phyloP scores from a whole-genome alignment of 768 basidiomycete species.

The Chalciporus chontae region DNA sequence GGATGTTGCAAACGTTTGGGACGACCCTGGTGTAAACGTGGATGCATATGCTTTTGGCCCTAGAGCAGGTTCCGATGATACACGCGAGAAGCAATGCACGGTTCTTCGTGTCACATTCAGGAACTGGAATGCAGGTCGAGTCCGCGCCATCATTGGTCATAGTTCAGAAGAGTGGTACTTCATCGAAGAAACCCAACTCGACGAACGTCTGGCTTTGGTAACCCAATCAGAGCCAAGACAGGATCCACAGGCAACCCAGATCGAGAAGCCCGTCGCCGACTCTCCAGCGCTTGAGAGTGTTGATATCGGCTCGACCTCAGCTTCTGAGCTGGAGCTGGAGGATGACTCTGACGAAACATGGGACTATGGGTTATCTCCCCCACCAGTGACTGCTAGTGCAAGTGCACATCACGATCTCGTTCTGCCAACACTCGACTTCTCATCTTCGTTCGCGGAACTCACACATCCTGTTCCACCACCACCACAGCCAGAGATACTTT shows the following conservation, averaged over 20 bases:
- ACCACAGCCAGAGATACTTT: constrained; percentile 15
- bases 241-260: constrained; percentile 2
- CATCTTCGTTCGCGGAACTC: constrained; percentile 39
- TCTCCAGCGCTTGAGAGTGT: constrained; percentile 2
- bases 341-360: neutral
- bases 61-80: constrained; percentile 12
- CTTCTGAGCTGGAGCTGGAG: constrained; percentile 8
- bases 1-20: constrained; percentile 68
- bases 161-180: constrained; percentile 73
- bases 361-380: constrained; percentile 7
- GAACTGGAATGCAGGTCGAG: constrained; percentile 68
- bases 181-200: constrained; percentile 50
- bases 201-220: constrained; percentile 6
- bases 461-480: constrained; percentile 1
- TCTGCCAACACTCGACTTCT: constrained; percentile 75
- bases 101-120: constrained; percentile 65
- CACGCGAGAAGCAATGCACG: constrained; percentile 54
- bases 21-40: constrained; percentile 43
- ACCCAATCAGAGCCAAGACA: constrained; percentile 2
- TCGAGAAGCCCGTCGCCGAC: neutral
- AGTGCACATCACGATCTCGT: constrained; percentile 69
- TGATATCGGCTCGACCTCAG: constrained; percentile 5
- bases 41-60: constrained; percentile 60
- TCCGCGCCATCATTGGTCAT: constrained; percentile 67
- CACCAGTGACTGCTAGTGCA: constrained; percentile 24